These are phyloP conservation scores for Heterobasidion occidentale DNA, from an alignment of 1,284 basidiomycete species.

Conservation along the genomic window DNA sequence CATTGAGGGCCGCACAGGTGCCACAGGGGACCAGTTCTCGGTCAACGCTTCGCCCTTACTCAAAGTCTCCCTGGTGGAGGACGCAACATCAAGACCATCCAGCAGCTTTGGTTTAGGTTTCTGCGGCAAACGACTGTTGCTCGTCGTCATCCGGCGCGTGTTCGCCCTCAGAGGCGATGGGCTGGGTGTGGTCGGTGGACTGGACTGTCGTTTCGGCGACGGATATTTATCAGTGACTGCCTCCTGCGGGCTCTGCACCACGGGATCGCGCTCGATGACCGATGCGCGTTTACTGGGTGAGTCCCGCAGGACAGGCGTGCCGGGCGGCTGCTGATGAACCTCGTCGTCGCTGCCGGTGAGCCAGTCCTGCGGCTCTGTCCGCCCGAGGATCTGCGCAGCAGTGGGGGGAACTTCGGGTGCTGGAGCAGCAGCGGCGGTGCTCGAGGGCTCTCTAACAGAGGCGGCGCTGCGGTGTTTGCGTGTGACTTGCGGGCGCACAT, in stretches of 20 bases:
- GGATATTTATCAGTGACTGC: constrained; percentile 35
- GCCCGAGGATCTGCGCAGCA: constrained; percentile 10
- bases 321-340: constrained; percentile 9
- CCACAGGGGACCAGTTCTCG: constrained; percentile 11
- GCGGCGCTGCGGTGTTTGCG: constrained; percentile 37
- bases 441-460: constrained; percentile 17
- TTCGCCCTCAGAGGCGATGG: not conserved
- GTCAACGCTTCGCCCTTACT: constrained; percentile 2
- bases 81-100: constrained; percentile 7
- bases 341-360: constrained; percentile 57
- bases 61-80: not conserved
- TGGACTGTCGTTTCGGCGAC: constrained; percentile 15
- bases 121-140: not conserved
- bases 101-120: constrained; percentile 1
- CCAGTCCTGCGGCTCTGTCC: constrained; percentile 48
- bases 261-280: constrained; percentile 44
- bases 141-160: not conserved
- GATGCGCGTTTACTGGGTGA: constrained; percentile 68
- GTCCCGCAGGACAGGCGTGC: constrained; percentile 46
- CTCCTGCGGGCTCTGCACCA: constrained; percentile 36
- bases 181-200: constrained; percentile 13
- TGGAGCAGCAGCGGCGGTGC: constrained; percentile 1
- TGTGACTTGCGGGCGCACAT: constrained; percentile 25
- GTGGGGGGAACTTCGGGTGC: constrained; percentile 4
- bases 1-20: constrained; percentile 6